Percentiles rank a stretch among this genome's conserved stretches.
phyloP scores from a whole-genome alignment of 1,284 basidiomycete species.

The Leccinum insigne region DNA sequence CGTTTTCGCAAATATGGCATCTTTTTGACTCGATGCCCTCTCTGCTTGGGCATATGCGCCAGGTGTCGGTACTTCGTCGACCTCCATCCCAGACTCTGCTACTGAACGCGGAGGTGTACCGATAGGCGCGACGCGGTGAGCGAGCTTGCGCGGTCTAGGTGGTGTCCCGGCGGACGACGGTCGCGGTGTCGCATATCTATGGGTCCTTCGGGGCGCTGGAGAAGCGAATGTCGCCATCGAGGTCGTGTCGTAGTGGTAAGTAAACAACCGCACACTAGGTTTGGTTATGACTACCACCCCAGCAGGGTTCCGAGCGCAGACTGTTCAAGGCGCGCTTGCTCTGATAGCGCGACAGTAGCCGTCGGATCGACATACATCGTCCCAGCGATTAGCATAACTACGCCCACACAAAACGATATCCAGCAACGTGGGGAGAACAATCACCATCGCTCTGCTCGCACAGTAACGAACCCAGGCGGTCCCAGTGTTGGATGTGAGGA shows the following conservation, averaged over 20 bases:
- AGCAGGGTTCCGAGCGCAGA: constrained; percentile 45
- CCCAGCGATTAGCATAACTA: too few relatives aligned
- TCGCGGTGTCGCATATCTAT: constrained; percentile 38
- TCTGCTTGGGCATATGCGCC: constrained; percentile 36
- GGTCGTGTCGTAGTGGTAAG: constrained; percentile 11
- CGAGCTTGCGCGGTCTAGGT: constrained; percentile 29
- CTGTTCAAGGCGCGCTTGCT: too few relatives aligned
- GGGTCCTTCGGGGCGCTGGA: constrained; percentile 47
- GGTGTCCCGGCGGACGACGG: constrained; percentile 39
- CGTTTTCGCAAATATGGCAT: constrained; percentile 68
- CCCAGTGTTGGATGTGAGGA: too few relatives aligned
- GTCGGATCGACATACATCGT: too few relatives aligned
- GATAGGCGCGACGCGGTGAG: constrained; percentile 23
- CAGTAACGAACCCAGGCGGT: too few relatives aligned
- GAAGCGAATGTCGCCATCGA: constrained; percentile 37
- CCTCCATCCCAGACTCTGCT: constrained; percentile 56
- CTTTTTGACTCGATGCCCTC: constrained; percentile 33
- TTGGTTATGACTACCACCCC: constrained; percentile 15
- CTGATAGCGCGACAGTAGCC: too few relatives aligned
- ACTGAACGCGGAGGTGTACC: constrained; percentile 37
- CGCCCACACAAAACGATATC: too few relatives aligned
- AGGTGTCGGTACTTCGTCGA: constrained; percentile 53
- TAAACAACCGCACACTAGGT: constrained; percentile 12
- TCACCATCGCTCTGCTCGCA: too few relatives aligned
- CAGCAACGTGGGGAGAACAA: too few relatives aligned